A percentile compares a stretch with the other conserved stretches of the same genome.
These are phyloP conservation scores for Pichia norvegensis DNA, from an alignment of 1,139 yeast species.

Conservation along the genomic window DNA sequence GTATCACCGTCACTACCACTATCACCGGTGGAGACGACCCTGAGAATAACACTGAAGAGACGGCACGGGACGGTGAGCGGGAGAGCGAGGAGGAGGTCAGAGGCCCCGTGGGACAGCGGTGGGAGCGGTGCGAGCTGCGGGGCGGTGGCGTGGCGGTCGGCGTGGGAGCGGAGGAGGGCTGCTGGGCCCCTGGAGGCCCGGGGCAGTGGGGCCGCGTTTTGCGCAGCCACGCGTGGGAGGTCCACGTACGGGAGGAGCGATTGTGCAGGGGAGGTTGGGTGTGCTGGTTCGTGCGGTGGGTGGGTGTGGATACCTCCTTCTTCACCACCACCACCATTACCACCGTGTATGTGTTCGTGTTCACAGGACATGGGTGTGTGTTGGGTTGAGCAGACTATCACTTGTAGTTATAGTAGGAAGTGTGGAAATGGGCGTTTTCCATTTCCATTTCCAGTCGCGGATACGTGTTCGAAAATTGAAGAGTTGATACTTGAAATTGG, in stretches of 20 bases:
- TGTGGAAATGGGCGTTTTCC: neutral
- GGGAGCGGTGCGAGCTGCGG: neutral
- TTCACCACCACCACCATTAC: neutral
- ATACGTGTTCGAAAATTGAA: too few species aligned
- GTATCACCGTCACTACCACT: too few species aligned
- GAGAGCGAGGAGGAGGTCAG: neutral
- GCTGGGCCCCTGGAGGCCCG: neutral
- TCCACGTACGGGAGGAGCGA: neutral
- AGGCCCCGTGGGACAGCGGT: neutral
- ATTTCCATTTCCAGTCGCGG: too few species aligned
- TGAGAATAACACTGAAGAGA: neutral
- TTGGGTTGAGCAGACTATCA: neutral
- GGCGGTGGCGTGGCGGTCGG: neutral
- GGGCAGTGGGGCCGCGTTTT: neutral
- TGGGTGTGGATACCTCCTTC: neutral
- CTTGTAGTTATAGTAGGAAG: neutral
- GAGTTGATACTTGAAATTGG: neutral
- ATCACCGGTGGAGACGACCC: too few species aligned
- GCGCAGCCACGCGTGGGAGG: neutral
- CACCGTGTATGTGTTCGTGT: neutral
- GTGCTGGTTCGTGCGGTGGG: neutral
- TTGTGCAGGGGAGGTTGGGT: neutral
- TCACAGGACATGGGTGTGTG: neutral
- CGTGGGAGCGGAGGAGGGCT: neutral
- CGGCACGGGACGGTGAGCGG: neutral